These are phyloP conservation scores for Lasiosphaeria miniovina DNA, from an alignment of 495 filamentous ascomycete species.

Conservation along the genomic window DNA sequence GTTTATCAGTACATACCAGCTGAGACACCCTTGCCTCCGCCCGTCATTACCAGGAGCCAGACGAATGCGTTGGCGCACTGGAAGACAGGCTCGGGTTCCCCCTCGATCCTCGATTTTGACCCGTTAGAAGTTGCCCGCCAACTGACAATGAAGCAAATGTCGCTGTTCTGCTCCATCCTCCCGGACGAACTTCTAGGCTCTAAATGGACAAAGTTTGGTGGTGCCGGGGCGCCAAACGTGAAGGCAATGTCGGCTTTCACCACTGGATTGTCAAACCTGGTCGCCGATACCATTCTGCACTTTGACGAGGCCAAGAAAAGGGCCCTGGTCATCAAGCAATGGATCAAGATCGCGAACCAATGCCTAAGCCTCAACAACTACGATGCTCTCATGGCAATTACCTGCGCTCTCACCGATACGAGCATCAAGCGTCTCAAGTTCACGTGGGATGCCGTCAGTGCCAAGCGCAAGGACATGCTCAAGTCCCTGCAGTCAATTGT, in stretches of 20 bases:
- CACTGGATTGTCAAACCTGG: constrained; percentile 86
- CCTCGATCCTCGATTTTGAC: constrained; percentile 89
- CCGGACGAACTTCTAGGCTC: constrained; percentile 91
- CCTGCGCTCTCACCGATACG: constrained; percentile 87
- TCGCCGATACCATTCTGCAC: constrained; percentile 91
- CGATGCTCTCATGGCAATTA: constrained; percentile 93
- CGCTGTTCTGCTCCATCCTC: constrained; percentile 87
- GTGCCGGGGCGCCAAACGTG: constrained; percentile 81
- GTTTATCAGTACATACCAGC: constrained; percentile 62
- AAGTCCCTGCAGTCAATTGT: constrained; percentile 76
- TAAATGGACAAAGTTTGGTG: constrained; percentile 87
- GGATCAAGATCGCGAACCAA: constrained; percentile 91
- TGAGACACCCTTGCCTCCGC: constrained; percentile 66
- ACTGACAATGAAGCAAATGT: constrained; percentile 88
- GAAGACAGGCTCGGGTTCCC: constrained; percentile 64
- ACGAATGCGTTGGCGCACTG: constrained; percentile 66
- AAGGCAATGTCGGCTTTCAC: constrained; percentile 91
- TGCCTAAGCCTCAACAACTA: constrained; percentile 93
- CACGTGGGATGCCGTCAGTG: constrained; percentile 89
- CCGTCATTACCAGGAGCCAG: constrained; percentile 73
- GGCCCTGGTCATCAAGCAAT: constrained; percentile 90
- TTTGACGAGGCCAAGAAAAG: constrained; percentile 87
- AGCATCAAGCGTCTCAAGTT: constrained; percentile 86
- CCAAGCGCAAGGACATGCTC: constrained; percentile 77
- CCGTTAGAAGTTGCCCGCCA: constrained; percentile 89